phyloP scores from a whole-genome alignment of 192 early-diverging fungal genomes.

The Podochytrium sp. region DNA sequence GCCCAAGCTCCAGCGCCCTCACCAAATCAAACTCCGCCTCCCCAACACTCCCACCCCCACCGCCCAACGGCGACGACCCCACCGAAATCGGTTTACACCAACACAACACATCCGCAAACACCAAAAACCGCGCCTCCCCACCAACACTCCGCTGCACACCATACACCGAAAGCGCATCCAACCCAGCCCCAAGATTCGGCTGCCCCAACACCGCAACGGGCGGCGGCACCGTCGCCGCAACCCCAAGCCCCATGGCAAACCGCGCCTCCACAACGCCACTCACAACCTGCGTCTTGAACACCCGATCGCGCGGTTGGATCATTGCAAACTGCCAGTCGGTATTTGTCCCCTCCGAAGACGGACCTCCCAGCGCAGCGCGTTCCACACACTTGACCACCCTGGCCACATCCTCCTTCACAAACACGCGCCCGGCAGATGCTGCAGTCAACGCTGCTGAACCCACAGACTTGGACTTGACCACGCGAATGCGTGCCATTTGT shows the following conservation, averaged over 20 bases:
- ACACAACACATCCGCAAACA: slow-evolving; percentile 53
- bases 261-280: slow-evolving; percentile 25
- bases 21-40: slow-evolving; percentile 26
- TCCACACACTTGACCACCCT: slow-evolving; percentile 47
- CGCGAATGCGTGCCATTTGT: slow-evolving; percentile 22
- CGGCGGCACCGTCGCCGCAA: neutral
- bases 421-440: slow-evolving; percentile 4
- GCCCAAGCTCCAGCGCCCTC: slow-evolving; percentile 22
- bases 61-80: neutral
- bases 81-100: slow-evolving; percentile 45
- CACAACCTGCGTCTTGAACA: neutral
- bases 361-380: slow-evolving; percentile 24
- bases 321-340: slow-evolving; percentile 30
- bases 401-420: slow-evolving; percentile 34
- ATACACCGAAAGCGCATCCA: slow-evolving; percentile 34
- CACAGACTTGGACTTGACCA: slow-evolving; percentile 15
- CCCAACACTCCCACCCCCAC: neutral
- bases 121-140: slow-evolving; percentile 40
- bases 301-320: neutral
- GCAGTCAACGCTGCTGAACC: slow-evolving; percentile 8
- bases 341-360: slow-evolving; percentile 20
- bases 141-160: slow-evolving; percentile 37
- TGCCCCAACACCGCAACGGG: slow-evolving; percentile 13
- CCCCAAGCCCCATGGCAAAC: slow-evolving; percentile 9
- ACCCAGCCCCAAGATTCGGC: slow-evolving; percentile 9